Evolutionary conservation across 768 basidiomycete genomes (phyloP).

Genomic region (Mycena haematopus): DNA sequence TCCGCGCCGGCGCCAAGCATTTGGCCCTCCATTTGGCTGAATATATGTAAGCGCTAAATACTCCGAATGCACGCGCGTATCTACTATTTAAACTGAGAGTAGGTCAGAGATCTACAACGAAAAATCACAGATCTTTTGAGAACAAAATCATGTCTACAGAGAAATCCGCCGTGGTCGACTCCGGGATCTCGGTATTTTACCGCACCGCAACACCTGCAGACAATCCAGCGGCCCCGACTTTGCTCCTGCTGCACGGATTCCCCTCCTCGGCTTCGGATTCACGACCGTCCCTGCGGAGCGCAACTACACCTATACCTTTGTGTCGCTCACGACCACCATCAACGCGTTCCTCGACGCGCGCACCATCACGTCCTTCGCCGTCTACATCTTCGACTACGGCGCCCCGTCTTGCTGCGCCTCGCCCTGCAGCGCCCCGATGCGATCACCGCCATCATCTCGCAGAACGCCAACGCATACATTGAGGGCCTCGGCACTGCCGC

Average conservation of each 20-base stretch:
- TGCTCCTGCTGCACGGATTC: conserved; percentile 58
- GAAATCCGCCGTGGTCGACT: conserved; percentile 38
- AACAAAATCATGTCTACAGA: conserved; percentile 9
- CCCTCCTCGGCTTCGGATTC: conserved; percentile 59
- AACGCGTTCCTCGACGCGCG: conserved; percentile 48
- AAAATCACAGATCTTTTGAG: no score
- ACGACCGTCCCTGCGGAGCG: conserved; percentile 46
- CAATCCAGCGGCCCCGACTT: conserved; percentile 33
- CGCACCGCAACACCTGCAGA: conserved; percentile 43
- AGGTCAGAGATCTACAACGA: no score
- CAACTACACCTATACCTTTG: conserved; percentile 50
- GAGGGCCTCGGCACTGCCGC: conserved; percentile 53
- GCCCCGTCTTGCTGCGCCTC: conserved; percentile 45
- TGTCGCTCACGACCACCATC: conserved; percentile 45
- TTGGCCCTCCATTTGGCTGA: no score
- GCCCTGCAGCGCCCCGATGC: conserved; percentile 48
- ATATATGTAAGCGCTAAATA: no score
- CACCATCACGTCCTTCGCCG: conserved; percentile 43
- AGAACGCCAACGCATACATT: conserved; percentile 57
- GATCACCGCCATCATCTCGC: conserved; percentile 51
- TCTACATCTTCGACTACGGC: conserved; percentile 61
- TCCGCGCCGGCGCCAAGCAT: no score
- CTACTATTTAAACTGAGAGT: no score
- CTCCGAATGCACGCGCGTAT: no score
- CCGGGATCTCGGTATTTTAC: conserved; percentile 50